phyloP scores from a whole-genome alignment of 306 rosid species.

The Cicer pinnatifidum region DNA sequence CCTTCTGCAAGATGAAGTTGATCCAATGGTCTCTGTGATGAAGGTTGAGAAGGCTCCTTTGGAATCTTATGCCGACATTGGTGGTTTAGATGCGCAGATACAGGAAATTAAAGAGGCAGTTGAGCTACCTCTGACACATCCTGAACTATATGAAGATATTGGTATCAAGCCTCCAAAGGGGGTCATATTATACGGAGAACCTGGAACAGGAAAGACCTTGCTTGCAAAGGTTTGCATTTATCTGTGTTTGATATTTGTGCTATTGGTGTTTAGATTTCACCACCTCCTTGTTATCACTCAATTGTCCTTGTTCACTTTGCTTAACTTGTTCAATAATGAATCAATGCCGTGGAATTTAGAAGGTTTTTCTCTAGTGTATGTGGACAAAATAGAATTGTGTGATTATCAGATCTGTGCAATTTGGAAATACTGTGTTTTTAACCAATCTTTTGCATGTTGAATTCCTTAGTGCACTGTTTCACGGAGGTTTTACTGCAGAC shows the following conservation, averaged over 20 bases:
- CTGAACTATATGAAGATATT: slow-evolving; percentile 94
- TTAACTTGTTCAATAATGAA: slow-evolving; percentile 2
- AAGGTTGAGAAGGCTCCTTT: slow-evolving; percentile 98
- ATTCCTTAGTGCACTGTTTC: slow-evolving; percentile 7
- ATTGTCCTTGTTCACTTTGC: slow-evolving; percentile 7
- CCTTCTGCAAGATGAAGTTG: slow-evolving; percentile 98
- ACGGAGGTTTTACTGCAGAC: neutral
- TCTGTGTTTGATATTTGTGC: slow-evolving; percentile 40
- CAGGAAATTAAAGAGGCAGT: slow-evolving; percentile 99
- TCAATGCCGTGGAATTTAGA: slow-evolving; percentile 4
- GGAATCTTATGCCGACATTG: slow-evolving; percentile 97
- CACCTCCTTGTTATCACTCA: neutral
- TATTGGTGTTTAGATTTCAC: slow-evolving; percentile 5
- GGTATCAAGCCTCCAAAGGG: slow-evolving; percentile 99
- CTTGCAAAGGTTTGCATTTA: slow-evolving; percentile 77
- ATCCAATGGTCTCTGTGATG: slow-evolving; percentile 86
- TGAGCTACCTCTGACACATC: slow-evolving; percentile 94
- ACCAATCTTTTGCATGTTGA: too few species aligned
- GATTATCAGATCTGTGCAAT: slow-evolving; percentile 18
- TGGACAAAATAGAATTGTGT: neutral
- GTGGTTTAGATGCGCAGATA: slow-evolving; percentile 96
- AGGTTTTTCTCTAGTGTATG: slow-evolving; percentile 5
- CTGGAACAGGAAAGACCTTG: slow-evolving; percentile 98
- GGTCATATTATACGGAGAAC: slow-evolving; percentile 89
- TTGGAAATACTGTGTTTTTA: neutral